A percentile compares a stretch with the other conserved stretches of the same genome.
Evolutionary conservation across 2,329 filamentous ascomycete genomes (phyloP).

Genomic region (Exophiala bonariae): DNA sequence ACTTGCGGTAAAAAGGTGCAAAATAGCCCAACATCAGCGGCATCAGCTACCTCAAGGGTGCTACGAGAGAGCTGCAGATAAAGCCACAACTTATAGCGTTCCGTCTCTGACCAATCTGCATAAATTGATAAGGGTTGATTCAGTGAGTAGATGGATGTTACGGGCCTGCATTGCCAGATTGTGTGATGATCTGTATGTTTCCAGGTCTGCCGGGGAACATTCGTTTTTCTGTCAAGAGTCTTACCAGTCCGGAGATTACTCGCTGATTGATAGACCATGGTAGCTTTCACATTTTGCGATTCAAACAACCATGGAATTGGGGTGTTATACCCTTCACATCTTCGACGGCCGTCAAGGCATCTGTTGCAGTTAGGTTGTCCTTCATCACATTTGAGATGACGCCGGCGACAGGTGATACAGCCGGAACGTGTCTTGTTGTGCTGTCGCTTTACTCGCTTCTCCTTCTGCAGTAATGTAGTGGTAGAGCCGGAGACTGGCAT

Average conservation of each 20-base stretch:
- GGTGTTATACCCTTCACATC: conserved; percentile 27
- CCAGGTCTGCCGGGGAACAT: too few species aligned
- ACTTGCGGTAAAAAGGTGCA: not conserved
- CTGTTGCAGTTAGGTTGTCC: conserved; percentile 40
- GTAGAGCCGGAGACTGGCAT: too few species aligned
- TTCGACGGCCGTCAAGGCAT: conserved; percentile 32
- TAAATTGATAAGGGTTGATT: too few species aligned
- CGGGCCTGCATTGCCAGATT: too few species aligned
- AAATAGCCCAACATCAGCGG: not conserved
- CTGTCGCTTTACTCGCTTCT: not conserved
- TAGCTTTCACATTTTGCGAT: not conserved
- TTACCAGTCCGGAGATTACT: too few species aligned
- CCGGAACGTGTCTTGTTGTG: conserved; percentile 28
- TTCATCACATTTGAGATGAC: conserved; percentile 41
- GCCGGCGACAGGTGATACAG: conserved; percentile 33
- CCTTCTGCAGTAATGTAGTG: too few species aligned
- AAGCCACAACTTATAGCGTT: not conserved
- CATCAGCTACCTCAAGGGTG: not conserved
- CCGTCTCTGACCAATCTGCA: not conserved
- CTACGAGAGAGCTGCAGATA: not conserved
- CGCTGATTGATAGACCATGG: too few species aligned
- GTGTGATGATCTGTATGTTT: too few species aligned
- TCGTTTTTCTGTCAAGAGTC: too few species aligned
- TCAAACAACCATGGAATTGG: conserved; percentile 1
- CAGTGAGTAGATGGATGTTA: too few species aligned